These are phyloP conservation scores for Macadamia tetraphylla DNA, from an alignment of 164 flowering plant species.

Conservation along the genomic window DNA sequence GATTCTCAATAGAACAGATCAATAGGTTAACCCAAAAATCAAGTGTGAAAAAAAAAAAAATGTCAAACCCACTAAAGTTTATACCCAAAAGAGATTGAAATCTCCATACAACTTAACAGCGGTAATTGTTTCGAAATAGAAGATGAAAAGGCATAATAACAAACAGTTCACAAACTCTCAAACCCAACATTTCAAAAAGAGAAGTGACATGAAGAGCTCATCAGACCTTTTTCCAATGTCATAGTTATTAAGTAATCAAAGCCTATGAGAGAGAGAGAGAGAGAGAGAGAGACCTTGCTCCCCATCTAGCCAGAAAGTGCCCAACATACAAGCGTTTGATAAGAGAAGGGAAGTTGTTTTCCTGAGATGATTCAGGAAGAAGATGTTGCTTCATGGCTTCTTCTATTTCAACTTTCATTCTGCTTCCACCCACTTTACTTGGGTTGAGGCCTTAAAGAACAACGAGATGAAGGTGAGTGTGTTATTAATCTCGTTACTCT, in stretches of 20 bases:
- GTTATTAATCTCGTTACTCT: too few species aligned
- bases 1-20: too few species aligned
- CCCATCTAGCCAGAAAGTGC: slow-evolving; percentile 89
- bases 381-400: slow-evolving; percentile 9
- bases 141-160: too few species aligned
- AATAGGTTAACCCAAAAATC: too few species aligned
- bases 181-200: too few species aligned
- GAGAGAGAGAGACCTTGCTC: slow-evolving; percentile 55
- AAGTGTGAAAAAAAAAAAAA: too few species aligned
- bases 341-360: slow-evolving; percentile 27
- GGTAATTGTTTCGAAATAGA: too few species aligned
- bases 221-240: neutral
- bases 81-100: too few species aligned
- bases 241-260: neutral
- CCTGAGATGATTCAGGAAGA: slow-evolving; percentile 7
- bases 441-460: neutral
- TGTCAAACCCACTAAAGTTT: too few species aligned
- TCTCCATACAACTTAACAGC: too few species aligned
- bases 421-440: neutral
- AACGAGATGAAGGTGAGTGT: neutral
- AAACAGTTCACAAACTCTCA: too few species aligned
- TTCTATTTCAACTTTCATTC: neutral
- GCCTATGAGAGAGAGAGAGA: neutral
- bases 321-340: slow-evolving; percentile 48
- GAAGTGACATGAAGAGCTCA: too few species aligned